Base-by-base conservation (phyloP, 108 stramenopile genomes). In the Aureococcus anophagefferens region DNA sequence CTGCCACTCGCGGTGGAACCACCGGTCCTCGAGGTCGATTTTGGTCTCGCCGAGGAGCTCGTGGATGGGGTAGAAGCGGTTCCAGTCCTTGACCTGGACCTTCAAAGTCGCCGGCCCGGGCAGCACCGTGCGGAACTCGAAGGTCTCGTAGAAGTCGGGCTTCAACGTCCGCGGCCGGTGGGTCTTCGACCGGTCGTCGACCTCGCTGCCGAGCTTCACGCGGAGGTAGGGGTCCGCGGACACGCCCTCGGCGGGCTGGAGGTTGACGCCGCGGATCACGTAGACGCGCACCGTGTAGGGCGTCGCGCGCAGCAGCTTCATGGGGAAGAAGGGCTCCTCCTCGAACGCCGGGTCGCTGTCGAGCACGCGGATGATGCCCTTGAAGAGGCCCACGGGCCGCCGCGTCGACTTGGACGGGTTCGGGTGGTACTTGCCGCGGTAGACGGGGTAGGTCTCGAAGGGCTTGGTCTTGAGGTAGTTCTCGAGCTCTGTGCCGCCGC, bases 21-120 rank as follows among this genome's bases (percentile, higher is more conserved):
- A 86, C 18, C 87, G 79, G 67, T 87, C 87, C 64, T 87, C 87
- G 40, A 87, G 70, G 73, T 87, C 85, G 66, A 87, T 81, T 25
- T 71, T 66, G 31, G 84, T 87, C 66, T 77, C 62, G 31, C 87
- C 87, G 46, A 87, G 84, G 37, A 87, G 33, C 25, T 84, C 85
- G 77, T 86, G 83, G 35, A 18, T 34, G n/a, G 63, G 30, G 25
- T 67, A 67, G 44, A 85, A 69, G 30, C 62, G 62, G 68, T 85
- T 82, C 30, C 73, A 71, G 78, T 87, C 86, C 76, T 67, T 77
- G 46, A 83, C 67, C 34, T 76, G 40, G 29, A 80, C 76, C 68
- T 77, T 72, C 33, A 84, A 45, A 51, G 36, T 72, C 0, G 79
- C 72, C 30, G 79, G 63, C 33, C 86, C 86, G 9, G 86, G 86